Percentiles rank a stretch among this genome's conserved stretches.
Evolutionary conservation across 148 eudicot species (phyloP).

Genomic region (Rhododendron mucronatum): DNA sequence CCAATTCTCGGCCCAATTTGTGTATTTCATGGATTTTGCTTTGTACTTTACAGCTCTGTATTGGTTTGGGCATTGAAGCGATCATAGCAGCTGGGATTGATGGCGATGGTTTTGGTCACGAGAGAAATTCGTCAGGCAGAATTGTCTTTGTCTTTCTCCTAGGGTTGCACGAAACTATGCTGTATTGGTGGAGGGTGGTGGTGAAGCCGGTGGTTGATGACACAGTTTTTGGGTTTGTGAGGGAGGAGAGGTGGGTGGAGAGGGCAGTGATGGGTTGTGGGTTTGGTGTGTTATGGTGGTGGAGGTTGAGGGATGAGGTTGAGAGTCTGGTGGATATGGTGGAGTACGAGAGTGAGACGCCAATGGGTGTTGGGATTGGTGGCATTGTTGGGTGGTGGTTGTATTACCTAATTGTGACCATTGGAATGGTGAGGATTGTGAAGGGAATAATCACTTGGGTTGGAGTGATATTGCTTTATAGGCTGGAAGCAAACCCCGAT

Average conservation of each 20-base stretch:
- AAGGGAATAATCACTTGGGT: conserved; percentile 41
- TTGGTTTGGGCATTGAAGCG: conserved; percentile 66
- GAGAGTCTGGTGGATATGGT: conserved; percentile 62
- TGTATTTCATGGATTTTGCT: conserved; percentile 58
- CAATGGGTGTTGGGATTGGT: conserved; percentile 38
- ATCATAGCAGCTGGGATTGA: conserved; percentile 52
- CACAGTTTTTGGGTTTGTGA: conserved; percentile 43
- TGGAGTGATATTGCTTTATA: conserved; percentile 30
- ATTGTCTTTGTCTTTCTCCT: conserved; percentile 58
- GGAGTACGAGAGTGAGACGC: conserved; percentile 50
- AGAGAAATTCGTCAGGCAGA: conserved; percentile 37
- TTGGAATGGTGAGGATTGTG: conserved; percentile 63
- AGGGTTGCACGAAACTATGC: conserved; percentile 80
- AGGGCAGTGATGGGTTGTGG: conserved; percentile 50
- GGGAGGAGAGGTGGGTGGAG: conserved; percentile 54
- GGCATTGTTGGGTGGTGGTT: conserved; percentile 77
- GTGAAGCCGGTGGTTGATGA: conserved; percentile 84
- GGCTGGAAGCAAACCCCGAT: conserved; percentile 10
- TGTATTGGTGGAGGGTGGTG: conserved; percentile 55
- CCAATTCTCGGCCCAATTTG: conserved; percentile 27
- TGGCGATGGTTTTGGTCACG: conserved; percentile 33
- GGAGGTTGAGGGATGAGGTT: conserved; percentile 70
- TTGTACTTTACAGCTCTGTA: conserved; percentile 58
- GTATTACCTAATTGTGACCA: conserved; percentile 60
- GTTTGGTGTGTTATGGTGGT: conserved; percentile 69